phyloP scores from a whole-genome alignment of 1,284 basidiomycete species.

The Puccinia polysora region DNA sequence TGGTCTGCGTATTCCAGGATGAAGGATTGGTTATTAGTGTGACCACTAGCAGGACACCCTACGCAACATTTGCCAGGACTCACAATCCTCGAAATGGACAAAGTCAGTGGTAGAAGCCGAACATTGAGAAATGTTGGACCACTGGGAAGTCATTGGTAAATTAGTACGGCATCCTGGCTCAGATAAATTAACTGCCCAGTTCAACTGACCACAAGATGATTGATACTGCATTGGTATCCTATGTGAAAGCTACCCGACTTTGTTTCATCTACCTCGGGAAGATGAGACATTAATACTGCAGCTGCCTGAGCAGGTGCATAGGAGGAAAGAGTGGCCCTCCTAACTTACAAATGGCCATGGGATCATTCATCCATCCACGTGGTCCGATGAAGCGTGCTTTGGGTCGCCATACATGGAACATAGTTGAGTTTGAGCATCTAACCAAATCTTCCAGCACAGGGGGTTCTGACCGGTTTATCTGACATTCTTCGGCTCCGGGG shows the following conservation, averaged over 20 bases:
- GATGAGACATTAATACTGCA: background rate
- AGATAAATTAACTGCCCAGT: background rate
- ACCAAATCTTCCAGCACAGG: constrained; percentile 43
- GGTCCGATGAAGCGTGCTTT: constrained; percentile 47
- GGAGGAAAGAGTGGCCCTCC: background rate
- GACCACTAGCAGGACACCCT: background rate
- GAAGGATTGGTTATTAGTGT: background rate
- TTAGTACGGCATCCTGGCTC: background rate
- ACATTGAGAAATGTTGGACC: constrained; percentile 48
- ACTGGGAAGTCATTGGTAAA: constrained; percentile 21
- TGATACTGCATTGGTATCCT: constrained; percentile 48
- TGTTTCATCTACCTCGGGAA: constrained; percentile 37
- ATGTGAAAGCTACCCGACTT: constrained; percentile 46
- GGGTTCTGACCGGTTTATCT: constrained; percentile 19
- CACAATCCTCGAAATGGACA: constrained; percentile 45
- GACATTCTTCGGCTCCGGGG: constrained; percentile 19
- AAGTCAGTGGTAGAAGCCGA: constrained; percentile 46
- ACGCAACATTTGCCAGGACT: background rate
- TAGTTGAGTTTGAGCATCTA: constrained; percentile 46
- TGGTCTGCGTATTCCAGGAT: background rate
- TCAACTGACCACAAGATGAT: constrained; percentile 28
- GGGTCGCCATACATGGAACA: constrained; percentile 46
- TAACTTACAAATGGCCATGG: constrained; percentile 46
- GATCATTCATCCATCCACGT: constrained; percentile 49
- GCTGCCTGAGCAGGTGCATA: background rate